phyloP scores from a whole-genome alignment of 1,284 basidiomycete species.

The Cerrena zonata region DNA sequence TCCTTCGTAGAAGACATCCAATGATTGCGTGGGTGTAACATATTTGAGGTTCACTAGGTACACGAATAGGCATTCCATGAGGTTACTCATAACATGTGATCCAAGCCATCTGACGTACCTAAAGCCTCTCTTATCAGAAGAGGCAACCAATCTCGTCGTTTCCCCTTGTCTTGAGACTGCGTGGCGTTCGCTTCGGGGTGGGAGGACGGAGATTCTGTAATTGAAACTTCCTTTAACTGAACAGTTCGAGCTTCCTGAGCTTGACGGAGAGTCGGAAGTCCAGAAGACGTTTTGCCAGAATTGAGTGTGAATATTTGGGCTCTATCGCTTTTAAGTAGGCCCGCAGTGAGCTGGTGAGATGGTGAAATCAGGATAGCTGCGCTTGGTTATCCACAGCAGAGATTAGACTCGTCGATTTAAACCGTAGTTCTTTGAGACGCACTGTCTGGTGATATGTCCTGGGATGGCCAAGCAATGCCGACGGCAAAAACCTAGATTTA shows the following conservation, averaged over 20 bases:
- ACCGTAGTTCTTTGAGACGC: slow-evolving; percentile 28
- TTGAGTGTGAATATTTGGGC: slow-evolving; percentile 47
- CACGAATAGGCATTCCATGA: slow-evolving; percentile 5
- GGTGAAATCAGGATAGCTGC: slow-evolving; percentile 50
- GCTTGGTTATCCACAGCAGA: no score
- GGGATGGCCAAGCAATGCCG: slow-evolving; percentile 67
- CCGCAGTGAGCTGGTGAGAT: slow-evolving; percentile 56
- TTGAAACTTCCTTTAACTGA: slow-evolving; percentile 42
- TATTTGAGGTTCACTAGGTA: slow-evolving; percentile 68
- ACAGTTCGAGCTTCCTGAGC: slow-evolving; percentile 47
- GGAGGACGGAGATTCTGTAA: neutral
- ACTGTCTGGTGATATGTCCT: slow-evolving; percentile 54
- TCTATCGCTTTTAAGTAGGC: slow-evolving; percentile 41
- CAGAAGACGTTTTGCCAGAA: slow-evolving; percentile 33
- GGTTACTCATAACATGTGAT: slow-evolving; percentile 3
- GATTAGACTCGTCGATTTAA: neutral
- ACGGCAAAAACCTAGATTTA: slow-evolving; percentile 48
- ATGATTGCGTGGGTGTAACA: slow-evolving; percentile 53
- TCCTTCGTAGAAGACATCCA: slow-evolving; percentile 65
- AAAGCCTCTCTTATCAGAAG: slow-evolving; percentile 58
- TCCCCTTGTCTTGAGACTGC: slow-evolving; percentile 27
- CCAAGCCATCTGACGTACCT: slow-evolving; percentile 35
- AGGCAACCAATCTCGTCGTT: slow-evolving; percentile 59
- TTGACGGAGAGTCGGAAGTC: slow-evolving; percentile 45
- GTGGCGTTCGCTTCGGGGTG: slow-evolving; percentile 8